A percentile compares a stretch with the other conserved stretches of the same genome.
These are phyloP conservation scores for Saprolegnia diclina DNA, from an alignment of 352 stramenopile species.

Conservation along the genomic window DNA sequence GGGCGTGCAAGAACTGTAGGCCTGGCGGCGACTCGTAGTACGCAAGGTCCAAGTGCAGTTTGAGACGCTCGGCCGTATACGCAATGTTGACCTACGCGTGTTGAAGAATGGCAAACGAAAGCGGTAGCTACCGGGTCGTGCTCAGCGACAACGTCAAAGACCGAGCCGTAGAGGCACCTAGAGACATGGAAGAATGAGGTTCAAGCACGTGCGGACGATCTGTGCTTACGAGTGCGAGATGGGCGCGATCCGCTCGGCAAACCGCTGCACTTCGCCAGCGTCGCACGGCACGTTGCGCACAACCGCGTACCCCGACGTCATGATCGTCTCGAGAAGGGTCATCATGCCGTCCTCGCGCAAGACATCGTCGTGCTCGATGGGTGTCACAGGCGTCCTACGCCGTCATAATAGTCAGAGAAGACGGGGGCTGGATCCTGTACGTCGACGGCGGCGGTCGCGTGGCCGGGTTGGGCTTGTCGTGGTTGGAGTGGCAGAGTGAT, in stretches of 20 bases:
- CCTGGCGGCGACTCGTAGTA: slow-evolving; percentile 97
- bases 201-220: neutral
- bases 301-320: slow-evolving; percentile 63
- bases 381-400: slow-evolving; percentile 47
- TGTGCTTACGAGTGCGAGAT: slow-evolving; percentile 68
- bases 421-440: neutral
- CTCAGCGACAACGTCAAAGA: slow-evolving; percentile 80
- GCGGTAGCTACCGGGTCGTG: slow-evolving; percentile 75
- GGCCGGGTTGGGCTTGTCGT: slow-evolving; percentile 42
- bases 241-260: slow-evolving; percentile 72
- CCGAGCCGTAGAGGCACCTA: slow-evolving; percentile 79
- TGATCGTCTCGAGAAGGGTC: slow-evolving; percentile 57
- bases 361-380: slow-evolving; percentile 54
- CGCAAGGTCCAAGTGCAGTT: slow-evolving; percentile 92
- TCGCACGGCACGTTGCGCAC: slow-evolving; percentile 66
- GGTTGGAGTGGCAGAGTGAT: slow-evolving; percentile 67
- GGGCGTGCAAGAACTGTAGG: slow-evolving; percentile 92
- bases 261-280: slow-evolving; percentile 50
- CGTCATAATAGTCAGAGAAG: slow-evolving; percentile 26
- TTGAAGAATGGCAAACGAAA: too few relatives aligned
- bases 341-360: slow-evolving; percentile 67
- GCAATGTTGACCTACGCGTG: slow-evolving; percentile 94
- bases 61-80: slow-evolving; percentile 87
- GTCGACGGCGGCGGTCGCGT: slow-evolving; percentile 45
- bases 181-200: neutral